Base-by-base conservation (phyloP, 176 grass and related monocot genomes). In the Phyllostachys edulis region DNA sequence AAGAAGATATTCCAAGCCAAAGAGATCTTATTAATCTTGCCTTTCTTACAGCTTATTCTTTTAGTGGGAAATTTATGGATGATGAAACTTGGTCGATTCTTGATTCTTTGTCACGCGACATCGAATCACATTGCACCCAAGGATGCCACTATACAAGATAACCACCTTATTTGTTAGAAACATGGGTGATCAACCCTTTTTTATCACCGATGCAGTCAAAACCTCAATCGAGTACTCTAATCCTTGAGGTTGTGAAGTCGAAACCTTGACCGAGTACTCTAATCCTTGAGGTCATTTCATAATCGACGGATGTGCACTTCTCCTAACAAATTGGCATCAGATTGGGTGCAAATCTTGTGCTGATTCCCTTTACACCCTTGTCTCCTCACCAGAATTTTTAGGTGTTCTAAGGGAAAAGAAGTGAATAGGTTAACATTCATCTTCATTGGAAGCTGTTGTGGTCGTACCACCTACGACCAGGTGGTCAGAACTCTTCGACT, bases 381-480 rank as follows among this genome's bases (percentile, higher is more conserved):
- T 78, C 54, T 32, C 36, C 41, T 61, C 16, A 64, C 46, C 36
- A 67, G 54, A 1, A 12, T 23, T 10, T 54, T 46, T 47, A 40
- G 63, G 20, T 42, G 18, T 63, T 38, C 75, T 9, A 80, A 79
- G 55, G 69, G 75, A 84, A 72, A 69, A 70, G 34, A 83, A 11
- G 21, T 41, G 29, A 54, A 54, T 83, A 91, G 21, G 32, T 29
- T 65, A 90, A 45, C 78, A 89, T 47, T 80, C 79, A 72, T 85
- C 91, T 90, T 87, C 91, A 69, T 52, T 24, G 7, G 87, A 64
- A 83, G 78, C 37, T n/a, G n/a, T n/a, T n/a, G n/a, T n/a, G n/a
- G n/a, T n/a, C n/a, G n/a, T n/a, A n/a, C n/a, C n/a, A n/a, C n/a
- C n/a, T n/a, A n/a, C n/a, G n/a, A n/a, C n/a, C n/a, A n/a, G n/a